A percentile compares a stretch with the other conserved stretches of the same genome.
These are phyloP conservation scores for Boechera retrofracta DNA, from an alignment of 345 rosid species.

Conservation along the genomic window DNA sequence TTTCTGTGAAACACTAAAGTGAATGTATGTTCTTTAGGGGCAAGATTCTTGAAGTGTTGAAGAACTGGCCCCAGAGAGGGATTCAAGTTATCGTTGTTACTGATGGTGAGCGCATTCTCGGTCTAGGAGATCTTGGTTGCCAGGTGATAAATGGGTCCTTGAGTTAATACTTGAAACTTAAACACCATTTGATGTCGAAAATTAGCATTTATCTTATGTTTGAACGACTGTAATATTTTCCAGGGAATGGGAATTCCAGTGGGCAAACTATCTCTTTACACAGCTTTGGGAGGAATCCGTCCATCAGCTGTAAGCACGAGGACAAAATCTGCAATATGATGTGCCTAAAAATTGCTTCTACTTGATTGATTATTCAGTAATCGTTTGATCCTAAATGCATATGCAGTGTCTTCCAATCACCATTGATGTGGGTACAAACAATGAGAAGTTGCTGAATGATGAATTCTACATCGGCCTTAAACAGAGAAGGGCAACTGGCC, in stretches of 20 bases:
- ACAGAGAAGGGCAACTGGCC: slow-evolving; percentile 81
- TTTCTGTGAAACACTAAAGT: slow-evolving; percentile 25
- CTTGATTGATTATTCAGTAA: slow-evolving; percentile 1
- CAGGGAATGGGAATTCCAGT: slow-evolving; percentile 99
- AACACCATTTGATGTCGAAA: neutral
- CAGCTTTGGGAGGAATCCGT: slow-evolving; percentile 88
- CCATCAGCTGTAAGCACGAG: slow-evolving; percentile 77
- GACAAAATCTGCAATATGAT: slow-evolving; percentile 12
- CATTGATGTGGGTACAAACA: slow-evolving; percentile 97
- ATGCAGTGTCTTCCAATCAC: slow-evolving; percentile 89
- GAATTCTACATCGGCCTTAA: slow-evolving; percentile 86
- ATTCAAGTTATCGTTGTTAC: slow-evolving; percentile 98
- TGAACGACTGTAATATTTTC: neutral
- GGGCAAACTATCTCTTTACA: slow-evolving; percentile 85
- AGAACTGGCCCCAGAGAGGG: slow-evolving; percentile 92
- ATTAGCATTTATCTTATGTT: neutral
- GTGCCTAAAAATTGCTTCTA: neutral
- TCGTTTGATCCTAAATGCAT: neutral
- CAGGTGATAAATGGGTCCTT: slow-evolving; percentile 60
- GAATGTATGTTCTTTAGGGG: slow-evolving; percentile 62
- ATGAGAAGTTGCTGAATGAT: slow-evolving; percentile 70
- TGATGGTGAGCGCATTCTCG: slow-evolving; percentile 95
- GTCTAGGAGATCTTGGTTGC: slow-evolving; percentile 99
- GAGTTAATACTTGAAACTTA: slow-evolving; percentile 9
- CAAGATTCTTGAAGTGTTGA: slow-evolving; percentile 85